These are phyloP conservation scores for Pleurotus salmoneostramineus DNA, from an alignment of 768 basidiomycete species.

Conservation along the genomic window DNA sequence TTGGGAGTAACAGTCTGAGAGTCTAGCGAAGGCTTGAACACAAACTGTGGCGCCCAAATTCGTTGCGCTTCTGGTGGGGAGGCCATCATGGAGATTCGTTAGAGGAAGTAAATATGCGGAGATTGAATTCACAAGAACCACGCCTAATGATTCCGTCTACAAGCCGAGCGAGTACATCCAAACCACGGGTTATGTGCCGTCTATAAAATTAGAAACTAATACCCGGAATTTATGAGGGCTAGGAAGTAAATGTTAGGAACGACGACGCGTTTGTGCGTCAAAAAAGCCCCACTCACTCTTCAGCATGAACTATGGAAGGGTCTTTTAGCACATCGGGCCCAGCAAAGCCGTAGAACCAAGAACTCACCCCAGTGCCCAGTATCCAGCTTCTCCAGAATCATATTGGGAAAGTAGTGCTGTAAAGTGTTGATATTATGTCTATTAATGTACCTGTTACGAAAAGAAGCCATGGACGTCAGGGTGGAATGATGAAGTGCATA, in stretches of 20 bases:
- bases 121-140: neutral
- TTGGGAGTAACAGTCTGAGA: neutral
- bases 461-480: neutral
- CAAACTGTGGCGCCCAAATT: neutral
- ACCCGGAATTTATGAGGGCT: constrained; percentile 6
- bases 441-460: constrained; percentile 65
- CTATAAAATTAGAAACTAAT: neutral
- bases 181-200: neutral
- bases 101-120: neutral
- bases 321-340: neutral
- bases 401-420: constrained; percentile 69
- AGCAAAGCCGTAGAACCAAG: neutral
- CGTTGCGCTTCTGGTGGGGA: neutral
- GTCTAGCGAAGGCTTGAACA: neutral
- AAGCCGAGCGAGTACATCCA: too few species aligned
- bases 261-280: neutral
- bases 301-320: constrained; percentile 61
- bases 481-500: neutral
- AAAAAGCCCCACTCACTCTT: constrained; percentile 36
- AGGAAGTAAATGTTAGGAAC: neutral
- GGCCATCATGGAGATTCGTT: neutral
- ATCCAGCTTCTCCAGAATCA: constrained; percentile 59
- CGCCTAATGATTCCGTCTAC: too few species aligned
- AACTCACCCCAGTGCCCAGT: constrained; percentile 84
- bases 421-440: constrained; percentile 59